Base-by-base conservation (phyloP, 2,329 filamentous ascomycete species). In the Colletotrichum cereale region DNA sequence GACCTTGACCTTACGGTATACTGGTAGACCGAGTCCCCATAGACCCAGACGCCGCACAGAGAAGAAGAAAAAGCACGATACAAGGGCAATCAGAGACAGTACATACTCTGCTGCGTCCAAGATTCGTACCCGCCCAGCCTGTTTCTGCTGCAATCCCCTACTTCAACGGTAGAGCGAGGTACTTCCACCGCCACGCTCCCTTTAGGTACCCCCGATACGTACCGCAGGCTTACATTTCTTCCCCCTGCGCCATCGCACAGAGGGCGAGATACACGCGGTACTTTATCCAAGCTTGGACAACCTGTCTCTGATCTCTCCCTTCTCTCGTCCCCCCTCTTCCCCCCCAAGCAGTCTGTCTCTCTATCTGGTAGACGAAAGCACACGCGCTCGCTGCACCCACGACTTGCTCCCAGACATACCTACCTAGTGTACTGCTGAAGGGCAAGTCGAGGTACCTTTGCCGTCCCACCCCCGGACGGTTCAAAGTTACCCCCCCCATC, bases 211-310 rank as follows among this genome's bases (percentile, higher is more conserved):
- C 56, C 47, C 24, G 40, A 52, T 47, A 62, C 64, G 57, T 58
- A 62, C 62, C 62, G 12, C 42, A 40, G n/a, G n/a, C 50, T 68
- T 40, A 52, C 56, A 62, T 48, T 47, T 56, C 67, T 29, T 26
- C 48, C 67, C 42, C 63, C 38, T 50, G 47, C 67, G 44, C 63
- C 56, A 65, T 70, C 67, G 48, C 67, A 48, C 63, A 65, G 50
- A 64, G 31, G 10, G 67, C 47, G 47, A 66, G 56, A 57, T 70
- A 60, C 55, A 47, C 56, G 47, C 34, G 61, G 66, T 58, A 66
- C 56, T 66, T 70, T 66, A 61, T 70, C 67, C 67, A 67, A 57
- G 38, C 47, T 55, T 61, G 67, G 55, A 66, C 48, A 70, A 70
- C 67, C 66, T 61, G 60, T 52, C 60, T 62, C 24, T 47, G 47